A percentile compares a stretch with the other conserved stretches of the same genome.
phyloP scores from a whole-genome alignment of 495 filamentous ascomycete species.

The Alectoria sarmentosa region DNA sequence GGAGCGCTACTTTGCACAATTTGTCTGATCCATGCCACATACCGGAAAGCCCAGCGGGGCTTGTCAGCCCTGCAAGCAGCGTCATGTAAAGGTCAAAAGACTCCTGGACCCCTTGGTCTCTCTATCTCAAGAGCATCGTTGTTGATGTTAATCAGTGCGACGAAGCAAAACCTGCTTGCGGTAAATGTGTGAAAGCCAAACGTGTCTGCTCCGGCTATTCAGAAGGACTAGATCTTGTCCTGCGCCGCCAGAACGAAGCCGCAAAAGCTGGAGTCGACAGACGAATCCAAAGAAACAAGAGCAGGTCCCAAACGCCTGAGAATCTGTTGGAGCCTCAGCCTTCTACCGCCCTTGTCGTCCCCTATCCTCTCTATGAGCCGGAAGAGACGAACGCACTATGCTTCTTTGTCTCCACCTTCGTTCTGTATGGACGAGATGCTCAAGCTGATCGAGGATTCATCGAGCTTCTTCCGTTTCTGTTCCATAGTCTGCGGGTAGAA shows the following conservation, averaged over 20 bases:
- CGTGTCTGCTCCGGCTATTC: conserved; percentile 18
- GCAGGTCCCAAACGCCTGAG: conserved; percentile 2
- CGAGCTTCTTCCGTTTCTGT: conserved; percentile 20
- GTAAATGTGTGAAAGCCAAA: conserved; percentile 20
- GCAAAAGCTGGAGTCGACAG: conserved; percentile 19
- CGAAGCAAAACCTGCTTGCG: conserved; percentile 23
- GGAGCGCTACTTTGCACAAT: background rate
- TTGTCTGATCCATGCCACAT: conserved; percentile 17
- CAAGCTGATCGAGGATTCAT: conserved; percentile 19
- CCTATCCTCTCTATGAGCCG: conserved; percentile 13
- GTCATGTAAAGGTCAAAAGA: conserved; percentile 19
- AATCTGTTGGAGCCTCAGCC: background rate
- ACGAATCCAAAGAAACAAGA: conserved; percentile 10
- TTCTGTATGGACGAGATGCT: conserved; percentile 16
- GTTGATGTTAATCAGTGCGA: conserved; percentile 20
- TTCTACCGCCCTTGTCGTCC: background rate
- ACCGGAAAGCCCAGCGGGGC: conserved; percentile 23
- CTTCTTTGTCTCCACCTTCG: conserved; percentile 22
- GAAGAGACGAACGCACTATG: conserved; percentile 16
- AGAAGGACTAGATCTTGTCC: conserved; percentile 24
- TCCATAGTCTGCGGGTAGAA: conserved; percentile 2
- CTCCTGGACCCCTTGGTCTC: background rate
- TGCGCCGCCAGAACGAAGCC: conserved; percentile 19
- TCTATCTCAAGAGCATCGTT: background rate
- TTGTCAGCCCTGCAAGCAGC: conserved; percentile 21